These are phyloP conservation scores for Trichoderma polysporum DNA, from an alignment of 2,329 filamentous ascomycete species.

Conservation along the genomic window DNA sequence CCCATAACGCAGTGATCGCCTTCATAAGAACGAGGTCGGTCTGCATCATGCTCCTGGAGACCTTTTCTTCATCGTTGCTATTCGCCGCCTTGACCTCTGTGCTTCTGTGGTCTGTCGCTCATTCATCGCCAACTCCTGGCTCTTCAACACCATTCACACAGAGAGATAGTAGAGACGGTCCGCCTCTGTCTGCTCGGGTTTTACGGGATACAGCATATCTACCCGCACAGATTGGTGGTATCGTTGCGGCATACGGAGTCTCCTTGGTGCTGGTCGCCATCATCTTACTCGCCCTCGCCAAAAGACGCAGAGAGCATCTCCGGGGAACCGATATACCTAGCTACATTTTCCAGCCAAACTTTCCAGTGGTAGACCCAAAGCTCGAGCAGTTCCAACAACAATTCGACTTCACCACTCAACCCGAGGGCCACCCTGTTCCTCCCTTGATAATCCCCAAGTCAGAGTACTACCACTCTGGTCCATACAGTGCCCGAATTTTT, in stretches of 20 bases:
- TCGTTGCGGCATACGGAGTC: conserved; percentile 79
- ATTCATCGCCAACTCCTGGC: conserved; percentile 33
- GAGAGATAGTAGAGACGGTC: conserved; percentile 47
- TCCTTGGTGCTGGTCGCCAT: conserved; percentile 72
- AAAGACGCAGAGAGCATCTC: conserved; percentile 53
- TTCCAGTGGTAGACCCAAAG: conserved; percentile 7
- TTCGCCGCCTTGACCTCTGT: conserved; percentile 31
- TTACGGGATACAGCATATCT: conserved; percentile 64
- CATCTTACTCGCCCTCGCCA: conserved; percentile 60
- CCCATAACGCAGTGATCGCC: conserved; percentile 36
- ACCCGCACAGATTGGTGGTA: conserved; percentile 78
- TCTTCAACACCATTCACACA: conserved; percentile 24
- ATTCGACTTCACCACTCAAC: conserved; percentile 21
- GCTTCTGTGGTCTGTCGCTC: conserved; percentile 31
- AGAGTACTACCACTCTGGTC: conserved; percentile 30
- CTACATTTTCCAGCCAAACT: conserved; percentile 32
- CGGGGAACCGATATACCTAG: conserved; percentile 52
- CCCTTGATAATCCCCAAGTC: conserved; percentile 47
- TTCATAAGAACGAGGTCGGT: conserved; percentile 33
- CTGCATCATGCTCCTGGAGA: conserved; percentile 43
- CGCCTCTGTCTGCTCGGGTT: conserved; percentile 57
- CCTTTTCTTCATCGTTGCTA: conserved; percentile 30
- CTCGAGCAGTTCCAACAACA: conserved; percentile 7
- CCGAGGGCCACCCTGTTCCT: conserved; percentile 48
- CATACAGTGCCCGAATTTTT: conserved; percentile 11